A percentile compares a stretch with the other conserved stretches of the same genome.
Conservation (phyloP, 176 grass and related monocot species). For the Echinochloa phyllopogon region DNA sequence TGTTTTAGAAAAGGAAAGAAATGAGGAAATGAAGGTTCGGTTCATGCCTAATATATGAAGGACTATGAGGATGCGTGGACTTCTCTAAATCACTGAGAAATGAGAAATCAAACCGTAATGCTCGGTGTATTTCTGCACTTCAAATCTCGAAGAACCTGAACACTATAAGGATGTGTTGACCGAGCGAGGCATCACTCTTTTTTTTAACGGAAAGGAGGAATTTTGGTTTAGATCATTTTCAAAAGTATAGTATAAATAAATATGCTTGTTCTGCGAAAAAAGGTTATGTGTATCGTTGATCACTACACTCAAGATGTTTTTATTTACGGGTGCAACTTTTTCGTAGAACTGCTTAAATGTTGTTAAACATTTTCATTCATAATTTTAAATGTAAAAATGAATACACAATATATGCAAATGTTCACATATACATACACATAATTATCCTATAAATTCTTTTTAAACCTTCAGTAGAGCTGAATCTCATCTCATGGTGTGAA, state of each 20-base stretch:
- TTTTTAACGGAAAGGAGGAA: too few relatives aligned
- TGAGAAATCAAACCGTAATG: neutral
- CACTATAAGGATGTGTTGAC: neutral
- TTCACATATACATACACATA: too few relatives aligned
- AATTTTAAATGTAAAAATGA: too few relatives aligned
- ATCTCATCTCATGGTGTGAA: neutral
- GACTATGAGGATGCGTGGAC: neutral
- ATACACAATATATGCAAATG: too few relatives aligned
- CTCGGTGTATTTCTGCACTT: neutral
- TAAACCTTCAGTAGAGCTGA: neutral
- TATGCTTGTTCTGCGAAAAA: too few relatives aligned
- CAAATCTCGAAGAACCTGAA: neutral
- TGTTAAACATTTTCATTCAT: too few relatives aligned
- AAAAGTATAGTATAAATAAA: too few relatives aligned
- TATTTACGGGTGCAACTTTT: too few relatives aligned
- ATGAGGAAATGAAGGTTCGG: neutral
- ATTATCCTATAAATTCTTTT: neutral
- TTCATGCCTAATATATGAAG: neutral
- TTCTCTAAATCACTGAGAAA: neutral
- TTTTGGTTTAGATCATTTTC: too few relatives aligned
- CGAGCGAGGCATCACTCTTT: too few relatives aligned
- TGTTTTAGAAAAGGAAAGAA: neutral
- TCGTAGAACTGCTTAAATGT: too few relatives aligned
- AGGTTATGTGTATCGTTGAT: too few relatives aligned
- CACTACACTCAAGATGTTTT: neutral